Percentiles rank a stretch among this genome's conserved stretches.
These are phyloP conservation scores for Picochlorum costavermella DNA, from an alignment of 139 green algal genomes.

Conservation along the genomic window DNA sequence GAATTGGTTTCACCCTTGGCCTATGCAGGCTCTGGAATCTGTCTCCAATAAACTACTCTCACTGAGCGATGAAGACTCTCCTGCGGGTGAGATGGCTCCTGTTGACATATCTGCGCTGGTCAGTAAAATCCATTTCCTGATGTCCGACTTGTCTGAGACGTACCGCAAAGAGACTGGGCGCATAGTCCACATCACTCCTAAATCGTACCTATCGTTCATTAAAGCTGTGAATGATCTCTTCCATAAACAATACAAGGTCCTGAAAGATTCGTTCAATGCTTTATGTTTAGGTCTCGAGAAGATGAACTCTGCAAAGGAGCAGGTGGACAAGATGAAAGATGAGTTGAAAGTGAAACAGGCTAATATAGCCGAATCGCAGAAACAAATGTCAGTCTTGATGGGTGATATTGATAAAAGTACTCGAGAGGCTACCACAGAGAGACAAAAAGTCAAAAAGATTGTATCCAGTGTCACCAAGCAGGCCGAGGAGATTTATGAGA, in stretches of 20 bases:
- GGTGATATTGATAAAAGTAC: constrained; percentile 83
- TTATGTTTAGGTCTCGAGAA: constrained; percentile 80
- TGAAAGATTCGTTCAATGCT: constrained; percentile 41
- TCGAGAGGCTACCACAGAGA: constrained; percentile 80
- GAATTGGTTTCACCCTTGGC: constrained; percentile 83
- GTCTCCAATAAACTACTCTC: constrained; percentile 3
- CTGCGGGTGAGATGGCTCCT: neutral
- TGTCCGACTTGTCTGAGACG: neutral
- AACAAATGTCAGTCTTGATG: constrained; percentile 78
- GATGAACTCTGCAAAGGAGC: constrained; percentile 86
- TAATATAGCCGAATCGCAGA: constrained; percentile 69
- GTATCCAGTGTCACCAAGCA: constrained; percentile 57
- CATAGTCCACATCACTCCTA: constrained; percentile 89
- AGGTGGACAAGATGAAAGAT: constrained; percentile 76
- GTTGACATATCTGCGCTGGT: neutral
- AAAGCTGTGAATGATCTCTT: constrained; percentile 85
- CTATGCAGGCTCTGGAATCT: constrained; percentile 69
- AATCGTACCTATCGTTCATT: constrained; percentile 88
- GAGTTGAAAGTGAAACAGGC: constrained; percentile 86
- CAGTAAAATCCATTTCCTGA: neutral
- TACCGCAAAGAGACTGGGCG: constrained; percentile 34
- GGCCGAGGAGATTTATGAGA: constrained; percentile 45
- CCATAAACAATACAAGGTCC: constrained; percentile 48
- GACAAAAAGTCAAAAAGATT: constrained; percentile 70
- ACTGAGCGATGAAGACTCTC: neutral